Base-by-base conservation (phyloP, 768 basidiomycete genomes). In the Xerocomellus amylosporus region DNA sequence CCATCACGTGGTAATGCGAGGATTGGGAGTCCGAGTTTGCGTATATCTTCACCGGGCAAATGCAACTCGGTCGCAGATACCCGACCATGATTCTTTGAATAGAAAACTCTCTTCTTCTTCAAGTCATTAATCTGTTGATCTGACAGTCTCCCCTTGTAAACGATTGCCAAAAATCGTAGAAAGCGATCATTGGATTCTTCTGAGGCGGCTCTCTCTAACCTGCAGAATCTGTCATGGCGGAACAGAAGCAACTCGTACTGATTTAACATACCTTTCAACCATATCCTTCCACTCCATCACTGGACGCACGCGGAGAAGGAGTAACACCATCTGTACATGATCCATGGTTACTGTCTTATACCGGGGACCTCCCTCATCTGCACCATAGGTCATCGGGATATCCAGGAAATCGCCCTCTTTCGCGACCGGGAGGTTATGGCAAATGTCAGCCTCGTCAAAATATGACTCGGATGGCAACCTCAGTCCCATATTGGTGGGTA, bases 371-470 rank as follows among this genome's bases (percentile, higher is more conserved):
- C 10, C 39, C 9, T 8, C 22, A 2, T 44, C 15, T 9, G 49
- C 51, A 10, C 50, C 40, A 7, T 14, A 19, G 38, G 45, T 61
- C 8, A 1, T 5, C 2, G 28, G 37, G 26, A 61, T 43, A 12
- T 30, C 26, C 14, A 43, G 6, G 15, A 61, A 62, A 12, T 17
- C 15, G 3, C 1, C 1, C 24, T 49, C 60, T n/a, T 7, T 36
- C n/a, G 30, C 59, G 2, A 58, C 55, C 3, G 59, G 55, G 20
- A 62, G 46, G 22, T 36, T 73, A 14, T 17, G 19, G 58, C 90
- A 97, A n/a, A 98, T 75, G 59, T 90, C 82, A n/a, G 87, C 93
- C 56, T 83, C 90, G 10, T 85, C 73, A 64, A 97, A 94, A 72
- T 95, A 96, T 4, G 87, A 74, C 47, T 93, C 82, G 4, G 69